These are phyloP conservation scores for Trichoderma endophyticum DNA, from an alignment of 2,329 filamentous ascomycete species.

Conservation along the genomic window DNA sequence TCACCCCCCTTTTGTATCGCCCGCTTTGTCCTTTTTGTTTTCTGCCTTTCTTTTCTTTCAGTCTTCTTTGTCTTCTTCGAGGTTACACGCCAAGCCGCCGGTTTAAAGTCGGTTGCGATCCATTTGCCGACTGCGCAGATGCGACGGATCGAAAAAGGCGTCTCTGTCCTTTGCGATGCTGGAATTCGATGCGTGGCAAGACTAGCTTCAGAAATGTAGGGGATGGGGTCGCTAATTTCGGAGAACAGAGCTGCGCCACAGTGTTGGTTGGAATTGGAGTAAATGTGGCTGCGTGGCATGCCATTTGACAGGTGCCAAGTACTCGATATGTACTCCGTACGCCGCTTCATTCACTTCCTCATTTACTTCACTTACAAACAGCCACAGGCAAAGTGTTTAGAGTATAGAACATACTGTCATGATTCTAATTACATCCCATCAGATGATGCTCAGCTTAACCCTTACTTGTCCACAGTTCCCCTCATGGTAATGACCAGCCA, in stretches of 20 bases:
- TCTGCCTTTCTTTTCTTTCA: not conserved
- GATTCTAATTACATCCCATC: not conserved
- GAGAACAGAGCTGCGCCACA: not conserved
- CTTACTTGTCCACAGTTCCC: conserved; percentile 25
- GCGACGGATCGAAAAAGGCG: not conserved
- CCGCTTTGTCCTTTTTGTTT: not conserved
- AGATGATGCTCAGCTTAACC: not conserved
- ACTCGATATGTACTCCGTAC: not conserved
- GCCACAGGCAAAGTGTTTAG: too few species aligned
- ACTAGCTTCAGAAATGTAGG: not conserved
- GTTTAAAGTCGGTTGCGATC: conserved; percentile 5
- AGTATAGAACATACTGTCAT: not conserved
- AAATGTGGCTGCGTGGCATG: not conserved
- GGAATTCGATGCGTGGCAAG: conserved; percentile 8
- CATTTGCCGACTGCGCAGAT: conserved; percentile 6
- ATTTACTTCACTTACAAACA: not conserved
- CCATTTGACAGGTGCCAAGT: not conserved
- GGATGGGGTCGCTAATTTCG: not conserved
- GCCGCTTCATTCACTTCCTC: not conserved
- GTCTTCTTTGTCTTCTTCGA: not conserved
- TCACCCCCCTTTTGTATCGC: not conserved
- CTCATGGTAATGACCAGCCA: conserved; percentile 28
- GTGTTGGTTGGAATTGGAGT: not conserved
- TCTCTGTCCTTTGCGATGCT: not conserved
- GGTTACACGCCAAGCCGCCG: not conserved